A percentile compares a stretch with the other conserved stretches of the same genome.
Evolutionary conservation across 768 basidiomycete genomes (phyloP).

Genomic region (Paxillus involutus): DNA sequence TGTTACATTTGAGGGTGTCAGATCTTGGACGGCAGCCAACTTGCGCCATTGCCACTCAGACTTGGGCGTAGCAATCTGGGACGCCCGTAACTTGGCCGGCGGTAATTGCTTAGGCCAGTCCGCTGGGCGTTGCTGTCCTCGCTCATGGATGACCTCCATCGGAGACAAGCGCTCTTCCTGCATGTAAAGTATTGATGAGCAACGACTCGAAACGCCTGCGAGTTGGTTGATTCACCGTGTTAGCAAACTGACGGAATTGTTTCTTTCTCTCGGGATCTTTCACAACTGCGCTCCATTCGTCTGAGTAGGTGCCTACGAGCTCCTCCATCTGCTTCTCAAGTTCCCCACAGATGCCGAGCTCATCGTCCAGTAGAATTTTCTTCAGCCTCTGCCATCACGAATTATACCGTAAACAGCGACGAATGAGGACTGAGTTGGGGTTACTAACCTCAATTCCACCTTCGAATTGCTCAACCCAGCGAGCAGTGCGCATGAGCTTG

Average conservation of each 20-base stretch:
- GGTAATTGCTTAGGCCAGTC: slow-evolving; percentile 65
- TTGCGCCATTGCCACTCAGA: slow-evolving; percentile 56
- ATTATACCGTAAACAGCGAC: neutral
- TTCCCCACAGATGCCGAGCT: slow-evolving; percentile 69
- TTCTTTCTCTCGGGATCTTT: slow-evolving; percentile 47
- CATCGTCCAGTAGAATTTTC: slow-evolving; percentile 65
- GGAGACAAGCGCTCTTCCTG: slow-evolving; percentile 39
- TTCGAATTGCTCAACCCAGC: slow-evolving; percentile 72
- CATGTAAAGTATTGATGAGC: neutral
- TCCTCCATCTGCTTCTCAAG: slow-evolving; percentile 65
- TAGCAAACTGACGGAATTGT: slow-evolving; percentile 64
- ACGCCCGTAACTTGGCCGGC: slow-evolving; percentile 42
- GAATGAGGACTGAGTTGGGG: neutral
- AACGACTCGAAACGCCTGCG: neutral
- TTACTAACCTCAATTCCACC: slow-evolving; percentile 57
- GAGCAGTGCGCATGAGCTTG: slow-evolving; percentile 65
- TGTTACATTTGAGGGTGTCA: slow-evolving; percentile 47
- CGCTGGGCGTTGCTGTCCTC: slow-evolving; percentile 63
- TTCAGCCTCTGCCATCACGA: slow-evolving; percentile 49
- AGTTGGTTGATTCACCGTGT: slow-evolving; percentile 41
- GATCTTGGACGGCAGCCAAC: slow-evolving; percentile 47
- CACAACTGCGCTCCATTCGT: slow-evolving; percentile 71
- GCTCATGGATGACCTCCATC: slow-evolving; percentile 55
- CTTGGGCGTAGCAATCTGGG: slow-evolving; percentile 43
- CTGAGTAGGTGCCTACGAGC: slow-evolving; percentile 63